Percentiles rank a stretch among this genome's conserved stretches.
Evolutionary conservation across 768 basidiomycete species (phyloP).

Genomic region (Boletus reticulatus): DNA sequence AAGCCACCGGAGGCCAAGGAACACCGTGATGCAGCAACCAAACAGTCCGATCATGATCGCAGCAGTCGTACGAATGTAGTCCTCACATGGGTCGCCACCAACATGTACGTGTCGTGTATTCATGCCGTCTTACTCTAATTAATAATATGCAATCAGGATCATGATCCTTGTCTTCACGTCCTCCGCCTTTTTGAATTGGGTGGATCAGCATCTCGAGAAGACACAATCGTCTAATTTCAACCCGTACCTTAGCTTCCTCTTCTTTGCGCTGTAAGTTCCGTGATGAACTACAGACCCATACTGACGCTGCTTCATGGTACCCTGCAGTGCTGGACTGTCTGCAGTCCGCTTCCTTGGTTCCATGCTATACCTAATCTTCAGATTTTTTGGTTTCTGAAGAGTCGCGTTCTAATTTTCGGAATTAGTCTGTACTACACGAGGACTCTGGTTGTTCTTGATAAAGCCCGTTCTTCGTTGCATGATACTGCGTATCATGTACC

Average conservation of each 20-base stretch:
- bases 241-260: slow-evolving; percentile 85
- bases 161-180: slow-evolving; percentile 79
- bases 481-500: slow-evolving; percentile 15
- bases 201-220: slow-evolving; percentile 52
- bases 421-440: slow-evolving; percentile 5
- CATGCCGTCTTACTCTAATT: background rate
- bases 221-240: slow-evolving; percentile 64
- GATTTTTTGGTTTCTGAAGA: slow-evolving; percentile 59
- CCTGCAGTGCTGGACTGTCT: slow-evolving; percentile 68
- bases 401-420: background rate
- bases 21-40: slow-evolving; percentile 83
- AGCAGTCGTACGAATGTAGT: slow-evolving; percentile 86
- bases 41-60: slow-evolving; percentile 84
- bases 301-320: slow-evolving; percentile 3
- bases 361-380: slow-evolving; percentile 72
- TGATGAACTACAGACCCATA: background rate
- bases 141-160: slow-evolving; percentile 37
- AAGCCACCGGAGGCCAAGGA: slow-evolving; percentile 73
- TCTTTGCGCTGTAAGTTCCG: slow-evolving; percentile 54
- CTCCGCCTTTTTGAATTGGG: slow-evolving; percentile 72
- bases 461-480: background rate
- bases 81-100: slow-evolving; percentile 78
- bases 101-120: slow-evolving; percentile 55
- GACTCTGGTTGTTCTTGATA: background rate
- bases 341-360: slow-evolving; percentile 81